A percentile compares a stretch with the other conserved stretches of the same genome.
These are phyloP conservation scores for Neurospora pannonica DNA, from an alignment of 495 filamentous ascomycete species.

Conservation along the genomic window DNA sequence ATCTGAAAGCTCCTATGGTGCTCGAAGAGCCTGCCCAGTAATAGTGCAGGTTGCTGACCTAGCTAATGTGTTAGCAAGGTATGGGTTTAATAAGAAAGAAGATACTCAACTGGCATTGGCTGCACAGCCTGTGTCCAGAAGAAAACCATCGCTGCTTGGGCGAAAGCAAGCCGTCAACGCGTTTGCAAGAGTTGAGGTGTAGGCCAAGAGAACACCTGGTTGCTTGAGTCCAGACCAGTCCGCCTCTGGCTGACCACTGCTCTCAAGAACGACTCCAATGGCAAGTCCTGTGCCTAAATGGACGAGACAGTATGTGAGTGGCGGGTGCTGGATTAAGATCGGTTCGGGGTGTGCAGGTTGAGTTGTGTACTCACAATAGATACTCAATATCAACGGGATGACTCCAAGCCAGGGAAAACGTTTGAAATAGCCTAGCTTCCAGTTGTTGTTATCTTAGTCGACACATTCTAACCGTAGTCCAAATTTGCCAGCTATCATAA, in stretches of 20 bases:
- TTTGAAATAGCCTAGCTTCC: neutral
- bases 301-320: neutral
- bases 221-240: neutral
- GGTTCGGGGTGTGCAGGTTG: neutral
- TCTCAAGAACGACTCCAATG: neutral
- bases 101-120: neutral
- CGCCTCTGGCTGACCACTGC: neutral
- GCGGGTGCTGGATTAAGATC: neutral
- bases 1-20: neutral
- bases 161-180: neutral
- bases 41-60: neutral
- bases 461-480: neutral
- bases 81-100: neutral
- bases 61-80: neutral
- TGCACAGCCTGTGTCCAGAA: neutral
- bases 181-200: neutral
- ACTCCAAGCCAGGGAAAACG: neutral
- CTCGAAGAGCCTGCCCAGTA: neutral
- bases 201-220: neutral
- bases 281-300: neutral
- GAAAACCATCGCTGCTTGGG: neutral
- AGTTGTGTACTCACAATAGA: neutral
- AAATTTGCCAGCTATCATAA: neutral
- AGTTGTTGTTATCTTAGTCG: neutral
- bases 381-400: neutral